These are phyloP conservation scores for Cladophialophora immunda DNA, from an alignment of 2,329 filamentous ascomycete genomes.

Conservation along the genomic window DNA sequence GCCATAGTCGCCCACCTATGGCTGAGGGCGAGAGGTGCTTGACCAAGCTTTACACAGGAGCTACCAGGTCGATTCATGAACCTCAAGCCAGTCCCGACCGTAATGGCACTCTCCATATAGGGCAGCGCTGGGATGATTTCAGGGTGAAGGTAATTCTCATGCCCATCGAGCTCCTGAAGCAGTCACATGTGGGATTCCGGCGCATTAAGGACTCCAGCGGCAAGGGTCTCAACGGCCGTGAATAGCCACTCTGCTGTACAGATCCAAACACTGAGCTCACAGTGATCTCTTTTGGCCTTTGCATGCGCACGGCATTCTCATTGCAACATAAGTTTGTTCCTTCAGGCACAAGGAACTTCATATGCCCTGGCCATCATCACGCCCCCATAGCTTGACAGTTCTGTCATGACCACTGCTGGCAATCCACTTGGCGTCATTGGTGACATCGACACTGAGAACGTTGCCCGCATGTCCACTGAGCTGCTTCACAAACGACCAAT, in stretches of 20 bases:
- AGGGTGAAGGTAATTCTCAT: no score
- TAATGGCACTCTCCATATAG: not conserved
- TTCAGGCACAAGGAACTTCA: conserved; percentile 1
- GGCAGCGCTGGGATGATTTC: no score
- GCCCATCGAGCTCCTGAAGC: no score
- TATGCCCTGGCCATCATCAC: conserved; percentile 73
- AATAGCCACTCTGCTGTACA: no score
- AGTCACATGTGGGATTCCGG: no score
- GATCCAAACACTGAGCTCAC: no score
- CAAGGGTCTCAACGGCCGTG: no score
- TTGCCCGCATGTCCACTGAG: conserved; percentile 91
- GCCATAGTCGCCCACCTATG: not conserved
- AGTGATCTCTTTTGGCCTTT: not conserved
- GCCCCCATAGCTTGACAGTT: conserved; percentile 94
- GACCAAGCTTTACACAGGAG: not conserved
- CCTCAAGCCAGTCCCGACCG: not conserved
- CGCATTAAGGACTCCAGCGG: no score
- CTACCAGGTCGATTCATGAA: no score
- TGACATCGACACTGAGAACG: conserved; percentile 89
- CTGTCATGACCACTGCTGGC: conserved; percentile 93
- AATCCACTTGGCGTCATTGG: conserved; percentile 87
- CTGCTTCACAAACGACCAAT: conserved; percentile 90
- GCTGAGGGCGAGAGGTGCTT: not conserved
- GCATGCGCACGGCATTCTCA: not conserved
- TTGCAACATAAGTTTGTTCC: not conserved